A percentile compares a stretch with the other conserved stretches of the same genome.
phyloP scores from a whole-genome alignment of 306 rosid genomes.

The Cucumis hystrix region DNA sequence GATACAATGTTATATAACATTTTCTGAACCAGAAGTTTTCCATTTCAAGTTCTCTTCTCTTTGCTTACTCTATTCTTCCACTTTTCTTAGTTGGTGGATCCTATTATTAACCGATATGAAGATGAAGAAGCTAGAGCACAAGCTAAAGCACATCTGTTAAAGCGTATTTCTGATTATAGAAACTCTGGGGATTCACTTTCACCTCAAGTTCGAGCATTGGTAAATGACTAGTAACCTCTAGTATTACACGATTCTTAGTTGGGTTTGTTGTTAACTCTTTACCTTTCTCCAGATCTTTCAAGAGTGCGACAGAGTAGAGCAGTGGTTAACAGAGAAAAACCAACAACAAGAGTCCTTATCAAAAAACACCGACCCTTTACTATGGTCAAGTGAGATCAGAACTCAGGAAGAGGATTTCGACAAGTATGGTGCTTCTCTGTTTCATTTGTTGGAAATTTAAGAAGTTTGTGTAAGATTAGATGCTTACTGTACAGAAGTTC shows the following conservation, averaged over 20 bases:
- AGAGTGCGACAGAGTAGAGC: conserved; percentile 55
- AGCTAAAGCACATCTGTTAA: conserved; percentile 30
- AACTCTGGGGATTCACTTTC: conserved; percentile 23
- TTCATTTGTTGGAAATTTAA: neutral
- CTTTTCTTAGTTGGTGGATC: conserved; percentile 51
- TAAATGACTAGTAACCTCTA: conserved; percentile 14
- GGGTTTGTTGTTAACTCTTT: neutral
- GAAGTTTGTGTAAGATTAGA: neutral
- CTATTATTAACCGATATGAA: conserved; percentile 50
- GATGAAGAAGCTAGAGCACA: conserved; percentile 63
- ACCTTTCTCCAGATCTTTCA: conserved; percentile 24
- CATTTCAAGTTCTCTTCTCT: neutral
- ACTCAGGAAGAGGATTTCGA: conserved; percentile 40
- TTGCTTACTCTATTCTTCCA: conserved; percentile 11
- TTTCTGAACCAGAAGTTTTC: conserved; percentile 7
- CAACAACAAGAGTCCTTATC: conserved; percentile 56
- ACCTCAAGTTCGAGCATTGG: conserved; percentile 23
- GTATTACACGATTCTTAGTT: neutral
- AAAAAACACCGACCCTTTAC: conserved; percentile 46
- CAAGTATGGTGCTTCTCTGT: conserved; percentile 29
- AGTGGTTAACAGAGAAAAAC: conserved; percentile 60
- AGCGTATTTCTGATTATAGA: conserved; percentile 25
- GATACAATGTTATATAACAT: neutral
- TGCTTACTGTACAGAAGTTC: neutral
- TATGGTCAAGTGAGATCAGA: conserved; percentile 52